Percentiles rank a stretch among this genome's conserved stretches.
phyloP scores from a whole-genome alignment of 129 eudicot genomes.

The Oenanthe sinensis region DNA sequence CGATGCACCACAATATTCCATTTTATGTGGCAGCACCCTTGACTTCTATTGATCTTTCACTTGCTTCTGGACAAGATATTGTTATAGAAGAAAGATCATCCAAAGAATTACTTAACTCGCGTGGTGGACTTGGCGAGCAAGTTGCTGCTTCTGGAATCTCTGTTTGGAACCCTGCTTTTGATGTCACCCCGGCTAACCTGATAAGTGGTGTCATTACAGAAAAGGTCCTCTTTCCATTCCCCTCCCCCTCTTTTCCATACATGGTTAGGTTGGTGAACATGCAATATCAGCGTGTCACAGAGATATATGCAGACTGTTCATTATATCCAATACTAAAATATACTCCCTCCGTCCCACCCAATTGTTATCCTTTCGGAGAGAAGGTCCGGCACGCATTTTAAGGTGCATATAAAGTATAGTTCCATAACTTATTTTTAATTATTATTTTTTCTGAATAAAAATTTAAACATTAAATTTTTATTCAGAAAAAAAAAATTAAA shows the following conservation, averaged over 20 bases:
- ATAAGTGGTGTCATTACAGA: constrained; percentile 80
- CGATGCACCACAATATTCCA: constrained; percentile 69
- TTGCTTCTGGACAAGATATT: constrained; percentile 77
- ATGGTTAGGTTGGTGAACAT: background rate
- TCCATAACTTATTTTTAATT: no score
- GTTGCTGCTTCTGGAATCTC: constrained; percentile 91
- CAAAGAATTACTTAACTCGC: constrained; percentile 60
- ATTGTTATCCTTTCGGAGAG: no score
- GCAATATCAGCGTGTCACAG: background rate
- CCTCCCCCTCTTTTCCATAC: constrained; percentile 11
- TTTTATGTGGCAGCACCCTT: constrained; percentile 92
- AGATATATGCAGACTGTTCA: background rate
- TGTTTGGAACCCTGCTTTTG: constrained; percentile 99
- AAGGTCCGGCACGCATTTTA: no score
- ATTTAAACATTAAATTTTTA: no score
- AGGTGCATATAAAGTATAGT: no score
- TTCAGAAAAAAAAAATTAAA: no score
- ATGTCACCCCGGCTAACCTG: constrained; percentile 77
- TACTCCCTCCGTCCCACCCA: no score
- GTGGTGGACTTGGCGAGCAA: constrained; percentile 95
- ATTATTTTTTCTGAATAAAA: no score
- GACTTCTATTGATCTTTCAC: constrained; percentile 77
- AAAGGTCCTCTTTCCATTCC: constrained; percentile 41
- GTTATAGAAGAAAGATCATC: constrained; percentile 92
- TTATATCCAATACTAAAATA: background rate